Base-by-base conservation (phyloP, 2,329 filamentous ascomycete genomes). In the Sporothrix pseudoabietina region DNA sequence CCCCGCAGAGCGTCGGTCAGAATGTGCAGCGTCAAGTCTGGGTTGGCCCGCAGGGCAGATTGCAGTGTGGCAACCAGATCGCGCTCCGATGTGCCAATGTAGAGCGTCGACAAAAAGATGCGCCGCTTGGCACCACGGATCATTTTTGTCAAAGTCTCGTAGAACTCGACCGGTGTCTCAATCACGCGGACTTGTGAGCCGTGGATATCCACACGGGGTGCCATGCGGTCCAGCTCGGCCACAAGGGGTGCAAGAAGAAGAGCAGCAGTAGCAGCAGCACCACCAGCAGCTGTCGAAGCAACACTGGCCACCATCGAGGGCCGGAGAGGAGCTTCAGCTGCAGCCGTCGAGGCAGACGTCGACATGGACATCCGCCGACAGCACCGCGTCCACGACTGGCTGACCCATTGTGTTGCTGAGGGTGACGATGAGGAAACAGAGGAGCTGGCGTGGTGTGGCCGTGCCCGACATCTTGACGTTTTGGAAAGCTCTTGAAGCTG, bases 41-140 rank as follows among this genome's bases (percentile, higher is more conserved):
- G 90, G 75, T 97, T 97, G 10, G 84, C 84, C 69, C 88, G 87
- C 14, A 99, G 86, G 6, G 94, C 92, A 75, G 92, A 86, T 76
- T 90, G 90, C 59, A 99, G 84, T 0, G 91, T 93, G 22, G 89
- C 86, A 83, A 91, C 89, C 79, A 99, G 86, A 78, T 98, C 96
- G 82, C 91, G 87, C 82, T 99, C 96, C 1, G 92, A 92, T 81
- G 95, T 97, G 76, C 96, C 96, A 80, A 99, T 96, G 80, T 99
- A 99, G 71, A 99, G 84, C 0, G 96, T 99, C n/a, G 94, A 97
- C 69, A 99, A 84, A 80, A 97, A 99, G 77, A 99, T 91, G 74
- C 93, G 89, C 71, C 84, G 86, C 81, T 93, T 89, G 10, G 96
- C 96, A 75, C 87, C 88, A 71, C 88, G 88, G 79, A 99, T 98